These are phyloP conservation scores for Jimgerdemannia lactiflua DNA, from an alignment of 192 early-diverging fungal genomes.

Conservation along the genomic window DNA sequence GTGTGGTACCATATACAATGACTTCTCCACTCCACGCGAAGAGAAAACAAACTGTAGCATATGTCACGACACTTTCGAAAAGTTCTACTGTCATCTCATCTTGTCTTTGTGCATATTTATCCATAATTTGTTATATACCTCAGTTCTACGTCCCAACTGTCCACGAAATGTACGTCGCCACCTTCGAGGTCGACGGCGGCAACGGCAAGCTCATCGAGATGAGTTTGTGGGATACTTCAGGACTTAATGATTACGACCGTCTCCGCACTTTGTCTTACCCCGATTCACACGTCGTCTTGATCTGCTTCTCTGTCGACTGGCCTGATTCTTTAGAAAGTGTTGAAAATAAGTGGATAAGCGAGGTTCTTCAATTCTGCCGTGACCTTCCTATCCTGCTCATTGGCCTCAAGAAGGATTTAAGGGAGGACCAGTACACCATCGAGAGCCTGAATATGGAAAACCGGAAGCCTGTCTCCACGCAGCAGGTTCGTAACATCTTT, in stretches of 20 bases:
- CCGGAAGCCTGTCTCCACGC: slow-evolving; percentile 70
- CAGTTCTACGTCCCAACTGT: slow-evolving; percentile 84
- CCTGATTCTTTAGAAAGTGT: slow-evolving; percentile 83
- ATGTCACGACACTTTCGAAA: neutral
- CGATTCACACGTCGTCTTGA: slow-evolving; percentile 89
- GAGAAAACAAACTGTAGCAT: neutral
- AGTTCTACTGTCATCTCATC: slow-evolving; percentile 1
- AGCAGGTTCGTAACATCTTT: slow-evolving; percentile 52
- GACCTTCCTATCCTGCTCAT: slow-evolving; percentile 84
- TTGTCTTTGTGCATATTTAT: too few species aligned
- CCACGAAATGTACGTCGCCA: slow-evolving; percentile 93
- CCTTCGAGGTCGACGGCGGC: slow-evolving; percentile 70
- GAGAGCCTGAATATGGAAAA: slow-evolving; percentile 71
- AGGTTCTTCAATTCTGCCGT: slow-evolving; percentile 84
- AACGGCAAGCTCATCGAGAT: slow-evolving; percentile 78
- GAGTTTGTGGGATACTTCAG: slow-evolving; percentile 97
- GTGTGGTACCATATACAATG: too few species aligned
- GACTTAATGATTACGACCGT: slow-evolving; percentile 96
- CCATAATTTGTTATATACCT: slow-evolving; percentile 5
- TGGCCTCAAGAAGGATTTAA: slow-evolving; percentile 87
- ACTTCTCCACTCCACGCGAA: too few species aligned
- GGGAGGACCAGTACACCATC: slow-evolving; percentile 76
- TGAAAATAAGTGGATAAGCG: slow-evolving; percentile 83
- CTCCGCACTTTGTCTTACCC: slow-evolving; percentile 90
- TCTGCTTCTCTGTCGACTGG: slow-evolving; percentile 89